phyloP scores from a whole-genome alignment of 2,329 filamentous ascomycete genomes.

The Xylariales sp. region DNA sequence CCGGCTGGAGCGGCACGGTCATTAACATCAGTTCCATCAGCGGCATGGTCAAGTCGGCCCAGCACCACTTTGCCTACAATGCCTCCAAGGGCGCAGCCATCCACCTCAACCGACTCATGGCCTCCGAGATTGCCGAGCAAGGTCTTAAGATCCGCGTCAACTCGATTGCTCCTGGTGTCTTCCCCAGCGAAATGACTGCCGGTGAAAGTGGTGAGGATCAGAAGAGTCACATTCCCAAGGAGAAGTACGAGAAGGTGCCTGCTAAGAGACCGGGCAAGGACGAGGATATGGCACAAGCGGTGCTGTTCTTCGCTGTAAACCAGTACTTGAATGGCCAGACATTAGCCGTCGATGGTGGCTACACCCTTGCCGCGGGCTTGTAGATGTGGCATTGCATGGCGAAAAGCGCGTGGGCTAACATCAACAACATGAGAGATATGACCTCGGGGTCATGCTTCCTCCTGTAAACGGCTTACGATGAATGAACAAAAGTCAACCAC shows the following conservation, averaged over 20 bases:
- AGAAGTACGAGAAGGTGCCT: conserved; percentile 58
- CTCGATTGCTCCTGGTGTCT: conserved; percentile 68
- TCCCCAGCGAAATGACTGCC: conserved; percentile 69
- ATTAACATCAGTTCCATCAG: conserved; percentile 67
- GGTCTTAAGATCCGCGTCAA: conserved; percentile 64
- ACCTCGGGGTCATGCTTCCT: too few relatives aligned
- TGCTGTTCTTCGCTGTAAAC: conserved; percentile 48
- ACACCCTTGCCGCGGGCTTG: conserved; percentile 34
- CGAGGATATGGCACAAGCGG: conserved; percentile 65
- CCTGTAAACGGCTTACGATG: too few relatives aligned
- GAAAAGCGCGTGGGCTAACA: too few relatives aligned
- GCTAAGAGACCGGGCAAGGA: conserved; percentile 63
- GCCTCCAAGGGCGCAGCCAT: conserved; percentile 60
- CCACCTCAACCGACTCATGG: conserved; percentile 61
- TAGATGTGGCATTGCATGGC: too few relatives aligned
- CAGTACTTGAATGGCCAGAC: conserved; percentile 42
- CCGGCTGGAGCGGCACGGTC: conserved; percentile 52
- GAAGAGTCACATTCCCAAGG: conserved; percentile 55
- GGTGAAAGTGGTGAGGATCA: conserved; percentile 39
- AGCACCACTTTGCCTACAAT: conserved; percentile 64
- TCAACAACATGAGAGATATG: too few relatives aligned
- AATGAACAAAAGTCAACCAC: too few relatives aligned
- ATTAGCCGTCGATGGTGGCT: conserved; percentile 40
- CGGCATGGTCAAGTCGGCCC: conserved; percentile 55
- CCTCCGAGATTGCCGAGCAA: conserved; percentile 53